Evolutionary conservation across 306 rosid genomes (phyloP), one percentile per base, ranked within the genome.

Genomic region (Cicer cuneatum): DNA sequence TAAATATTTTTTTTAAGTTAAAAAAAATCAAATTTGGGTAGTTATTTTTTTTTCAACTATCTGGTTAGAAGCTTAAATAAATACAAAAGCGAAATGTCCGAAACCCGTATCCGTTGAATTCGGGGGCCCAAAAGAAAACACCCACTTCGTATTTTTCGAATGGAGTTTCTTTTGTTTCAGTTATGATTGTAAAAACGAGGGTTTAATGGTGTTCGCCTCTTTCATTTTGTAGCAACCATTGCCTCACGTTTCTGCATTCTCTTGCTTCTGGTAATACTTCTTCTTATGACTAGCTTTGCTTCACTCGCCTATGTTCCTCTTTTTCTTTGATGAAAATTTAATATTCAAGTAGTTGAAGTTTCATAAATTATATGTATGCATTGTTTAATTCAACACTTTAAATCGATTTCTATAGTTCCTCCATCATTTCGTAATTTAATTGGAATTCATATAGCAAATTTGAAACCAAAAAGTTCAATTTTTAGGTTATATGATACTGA

Each of bases 161-260:
- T 14, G 21, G 8, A 7, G 19, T 73, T 60, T 29, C 18, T 29
- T 29, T 29, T 29, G 33, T 29, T 29, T 29, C 10, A 4, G 8
- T 1, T 2, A 15, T 56, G 67, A 52, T 11, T 54, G 9, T 40
- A 64, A 47, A 57, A 73, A 58, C 12, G 56, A 81, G 85, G 85
- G 85, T 76, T 81, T 76, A 81, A 69, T 61, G 72, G 40, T 74
- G 7, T n/a, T 33, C 7, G 42, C 42, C n/a, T 53, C 73, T 51
- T 10, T 42, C 65, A 29, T 29, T 29, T 29, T 3, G 33, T 29
- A 2, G 33, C 3, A 29, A 29, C 33, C 33, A 29, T 47, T 37
- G n/a, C 21, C 4, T 7, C 35, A 47, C 73, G n/a, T 68, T 66
- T 6, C 8, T 3, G 21, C 12, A 1, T 10, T 67, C 48, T 65